These are phyloP conservation scores for Chrysoporthe puriensis DNA, from an alignment of 2,329 filamentous ascomycete species.

Conservation along the genomic window DNA sequence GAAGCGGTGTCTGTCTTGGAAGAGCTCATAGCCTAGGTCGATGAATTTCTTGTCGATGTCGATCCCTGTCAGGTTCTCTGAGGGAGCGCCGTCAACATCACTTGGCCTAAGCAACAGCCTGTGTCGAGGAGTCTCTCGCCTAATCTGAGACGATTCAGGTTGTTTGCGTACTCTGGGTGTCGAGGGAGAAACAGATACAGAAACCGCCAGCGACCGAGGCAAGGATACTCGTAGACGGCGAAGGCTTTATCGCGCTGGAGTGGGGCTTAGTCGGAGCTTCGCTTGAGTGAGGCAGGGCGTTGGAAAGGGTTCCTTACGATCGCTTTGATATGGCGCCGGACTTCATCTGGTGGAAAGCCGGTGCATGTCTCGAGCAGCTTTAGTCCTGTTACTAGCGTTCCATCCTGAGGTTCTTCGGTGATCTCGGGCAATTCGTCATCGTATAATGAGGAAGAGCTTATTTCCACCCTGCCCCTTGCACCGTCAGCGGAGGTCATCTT, in stretches of 20 bases:
- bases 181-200: constrained; percentile 40
- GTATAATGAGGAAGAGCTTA: background rate
- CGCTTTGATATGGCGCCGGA: constrained; percentile 31
- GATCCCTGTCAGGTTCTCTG: constrained; percentile 32
- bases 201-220: constrained; percentile 46
- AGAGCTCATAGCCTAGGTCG: too few relatives aligned
- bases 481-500: background rate
- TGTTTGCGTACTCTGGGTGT: constrained; percentile 36
- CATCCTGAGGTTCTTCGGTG: background rate
- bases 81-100: constrained; percentile 45
- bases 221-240: constrained; percentile 42
- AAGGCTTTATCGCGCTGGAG: constrained; percentile 42
- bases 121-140: constrained; percentile 43
- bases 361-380: constrained; percentile 29
- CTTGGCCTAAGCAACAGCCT: constrained; percentile 50
- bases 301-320: constrained; percentile 26
- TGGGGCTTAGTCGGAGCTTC: constrained; percentile 4
- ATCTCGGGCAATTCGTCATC: background rate
- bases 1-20: constrained; percentile 33
- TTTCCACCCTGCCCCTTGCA: background rate
- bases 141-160: constrained; percentile 36
- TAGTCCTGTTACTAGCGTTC: background rate
- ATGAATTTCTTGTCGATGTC: too few relatives aligned
- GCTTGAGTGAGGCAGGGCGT: background rate
- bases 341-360: constrained; percentile 30